phyloP scores from a whole-genome alignment of 768 basidiomycete species.

The Pisolithus orientalis region DNA sequence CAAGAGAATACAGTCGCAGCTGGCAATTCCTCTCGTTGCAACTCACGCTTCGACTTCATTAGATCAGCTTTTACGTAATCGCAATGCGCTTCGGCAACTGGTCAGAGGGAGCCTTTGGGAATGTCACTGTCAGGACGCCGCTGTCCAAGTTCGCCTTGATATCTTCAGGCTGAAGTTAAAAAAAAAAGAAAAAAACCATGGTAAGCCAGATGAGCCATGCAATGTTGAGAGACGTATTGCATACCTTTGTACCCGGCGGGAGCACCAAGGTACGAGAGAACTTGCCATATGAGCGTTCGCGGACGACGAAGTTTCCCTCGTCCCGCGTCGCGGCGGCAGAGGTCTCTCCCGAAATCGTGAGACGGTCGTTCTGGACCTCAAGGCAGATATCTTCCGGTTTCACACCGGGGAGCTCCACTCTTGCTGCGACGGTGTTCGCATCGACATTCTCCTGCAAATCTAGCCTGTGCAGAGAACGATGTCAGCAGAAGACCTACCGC shows the following conservation, averaged over 20 bases:
- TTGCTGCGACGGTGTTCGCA: conserved; percentile 44
- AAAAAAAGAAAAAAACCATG: not conserved
- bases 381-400: conserved; percentile 45
- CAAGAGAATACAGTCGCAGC: no score
- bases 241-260: conserved; percentile 44
- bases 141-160: conserved; percentile 44
- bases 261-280: conserved; percentile 44
- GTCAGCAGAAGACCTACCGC: not conserved
- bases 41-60: not conserved
- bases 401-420: conserved; percentile 54
- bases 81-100: conserved; percentile 39
- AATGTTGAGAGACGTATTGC: not conserved
- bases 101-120: conserved; percentile 42
- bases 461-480: conserved; percentile 32
- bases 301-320: conserved; percentile 29
- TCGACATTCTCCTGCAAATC: conserved; percentile 47
- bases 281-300: conserved; percentile 43
- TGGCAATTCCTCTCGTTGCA: no score
- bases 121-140: conserved; percentile 46
- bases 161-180: conserved; percentile 19
- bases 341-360: conserved; percentile 48
- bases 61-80: conserved; percentile 13
- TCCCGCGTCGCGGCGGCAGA: conserved; percentile 28
- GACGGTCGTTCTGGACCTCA: conserved; percentile 43
- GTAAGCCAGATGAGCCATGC: not conserved